Base-by-base conservation (phyloP, 805 yeast species). In the Ogataea zsoltii region DNA sequence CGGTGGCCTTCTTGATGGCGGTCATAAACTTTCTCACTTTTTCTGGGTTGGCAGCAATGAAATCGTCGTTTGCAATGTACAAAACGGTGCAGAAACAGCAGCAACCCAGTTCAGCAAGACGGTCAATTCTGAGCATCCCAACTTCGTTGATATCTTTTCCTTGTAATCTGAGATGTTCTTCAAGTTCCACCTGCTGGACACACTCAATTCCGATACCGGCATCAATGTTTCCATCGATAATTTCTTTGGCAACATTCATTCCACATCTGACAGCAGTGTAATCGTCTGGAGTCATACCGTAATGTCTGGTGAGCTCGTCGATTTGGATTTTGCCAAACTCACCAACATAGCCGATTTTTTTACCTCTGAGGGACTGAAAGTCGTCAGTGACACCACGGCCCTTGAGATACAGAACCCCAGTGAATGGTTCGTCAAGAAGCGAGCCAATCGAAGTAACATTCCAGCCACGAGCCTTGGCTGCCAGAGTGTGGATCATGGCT, bases 201-300 rank as follows among this genome's bases (percentile, higher is more conserved):
- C 80, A 77, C 58, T 77, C 82, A 45, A 77, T 75, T 55, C 82
- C 82, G 56, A 77, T 71, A 42, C 82, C 82, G 46, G 80, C 81
- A 58, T 77, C 79, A 43, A 77, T 75, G 51, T 71, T 69, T 30
- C 81, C 82, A 42, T 76, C 79, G 42, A 77, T 72, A 53, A 77
- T 77, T 53, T 70, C 71, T 56, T 75, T 76, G 48, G 82, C 79
- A 37, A 77, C 81, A 55, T 77, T 77, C 82, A 77, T 77, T 45
- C 82, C 82, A 52, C 80, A 75, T 61, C 82, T 69, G 44, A 77
- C 78, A 9, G 82, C 80, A 36, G 80, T 75, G 61, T 77, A 77
- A 56, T 77, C 82, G 28, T 65, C 63, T 12, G 81, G 81, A 17
- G 71, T 68, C 80, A 77, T 75, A 21, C 81, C 81, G 55, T 71